phyloP scores from a whole-genome alignment of 257 asterid species.

The Mitragyna speciosa region DNA sequence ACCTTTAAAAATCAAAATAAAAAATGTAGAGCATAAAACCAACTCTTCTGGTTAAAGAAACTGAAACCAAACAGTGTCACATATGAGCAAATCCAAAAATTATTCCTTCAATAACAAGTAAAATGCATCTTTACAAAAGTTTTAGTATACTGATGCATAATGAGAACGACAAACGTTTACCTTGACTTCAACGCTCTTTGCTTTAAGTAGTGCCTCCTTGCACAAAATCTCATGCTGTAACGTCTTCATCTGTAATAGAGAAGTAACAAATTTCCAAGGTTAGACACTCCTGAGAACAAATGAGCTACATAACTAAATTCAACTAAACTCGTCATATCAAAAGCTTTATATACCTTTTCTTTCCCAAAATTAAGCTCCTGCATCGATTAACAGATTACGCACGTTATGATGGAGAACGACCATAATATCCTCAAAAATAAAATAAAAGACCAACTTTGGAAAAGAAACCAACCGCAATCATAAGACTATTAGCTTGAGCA shows the following conservation, averaged over 20 bases:
- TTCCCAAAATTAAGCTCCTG: conserved; percentile 76
- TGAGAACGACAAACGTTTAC: conserved; percentile 1
- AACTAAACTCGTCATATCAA: not conserved
- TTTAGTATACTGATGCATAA: not conserved
- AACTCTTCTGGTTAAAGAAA: not conserved
- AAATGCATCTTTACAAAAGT: not conserved
- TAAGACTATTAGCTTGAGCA: conserved; percentile 79
- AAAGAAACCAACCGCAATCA: conserved; percentile 57
- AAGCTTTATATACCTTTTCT: conserved; percentile 54
- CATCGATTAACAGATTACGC: conserved; percentile 20
- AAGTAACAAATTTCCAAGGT: not conserved
- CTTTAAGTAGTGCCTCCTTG: conserved; percentile 68
- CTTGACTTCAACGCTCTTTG: conserved; percentile 40
- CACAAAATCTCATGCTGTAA: conserved; percentile 74
- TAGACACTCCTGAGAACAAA: too few relatives aligned
- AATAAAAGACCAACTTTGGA: not conserved
- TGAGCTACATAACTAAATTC: not conserved
- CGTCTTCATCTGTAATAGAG: conserved; percentile 51
- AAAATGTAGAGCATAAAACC: not conserved
- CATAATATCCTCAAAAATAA: not conserved
- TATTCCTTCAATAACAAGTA: not conserved
- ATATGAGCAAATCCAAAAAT: not conserved
- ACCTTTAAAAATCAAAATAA: not conserved
- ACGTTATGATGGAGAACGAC: not conserved
- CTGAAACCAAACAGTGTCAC: not conserved